Evolutionary conservation across 2,329 filamentous ascomycete genomes (phyloP), one percentile per base, ranked within the genome.

Genomic region (Colletotrichum sp.): DNA sequence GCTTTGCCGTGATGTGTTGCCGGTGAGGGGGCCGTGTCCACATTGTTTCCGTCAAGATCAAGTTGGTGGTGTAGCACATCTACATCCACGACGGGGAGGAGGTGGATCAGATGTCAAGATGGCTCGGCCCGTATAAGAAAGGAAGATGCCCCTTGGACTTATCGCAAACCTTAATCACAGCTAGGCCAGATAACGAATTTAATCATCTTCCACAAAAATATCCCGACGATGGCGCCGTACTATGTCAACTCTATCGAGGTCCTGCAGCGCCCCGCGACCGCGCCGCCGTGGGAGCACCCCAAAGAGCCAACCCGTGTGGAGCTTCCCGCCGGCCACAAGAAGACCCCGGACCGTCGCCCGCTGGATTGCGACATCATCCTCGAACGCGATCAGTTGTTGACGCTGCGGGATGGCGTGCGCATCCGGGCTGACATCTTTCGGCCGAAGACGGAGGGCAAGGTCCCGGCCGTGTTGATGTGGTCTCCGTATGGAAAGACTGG

Each of bases 391-490:
- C 66, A 70, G 32, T 14, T 26, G 5, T 16, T 74, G 32, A 69
- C 64, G 2, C 32, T 73, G 32, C 24, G 71, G 7, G 71, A 64
- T 36, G 64, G 65, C 5, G 48, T 48, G 13, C 71, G 71, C 32
- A 70, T 70, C 28, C 66, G 71, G 7, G 66, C 30, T 0, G 71
- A 74, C 66, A 18, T 64, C 28, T 70, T 34, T 32, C 71, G 71
- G 30, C 71, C 66, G 28, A 65, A 59, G 59, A 64, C 59, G 66
- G 58, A 70, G 13, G 43, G 48, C 26, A 70, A 73, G 32, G 65
- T 73, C 18, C 65, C 65, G 2, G 58, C 71, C 24, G 48, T 69
- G 9, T 8, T 73, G 30, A 69, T 73, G 71, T 73, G 71, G 71
- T 64, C 65, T 4, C 71, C 71, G 0, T 74, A 64, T 9, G 66